phyloP scores from a whole-genome alignment of 2,329 filamentous ascomycete species.

The Aspergillus novoparasiticus region DNA sequence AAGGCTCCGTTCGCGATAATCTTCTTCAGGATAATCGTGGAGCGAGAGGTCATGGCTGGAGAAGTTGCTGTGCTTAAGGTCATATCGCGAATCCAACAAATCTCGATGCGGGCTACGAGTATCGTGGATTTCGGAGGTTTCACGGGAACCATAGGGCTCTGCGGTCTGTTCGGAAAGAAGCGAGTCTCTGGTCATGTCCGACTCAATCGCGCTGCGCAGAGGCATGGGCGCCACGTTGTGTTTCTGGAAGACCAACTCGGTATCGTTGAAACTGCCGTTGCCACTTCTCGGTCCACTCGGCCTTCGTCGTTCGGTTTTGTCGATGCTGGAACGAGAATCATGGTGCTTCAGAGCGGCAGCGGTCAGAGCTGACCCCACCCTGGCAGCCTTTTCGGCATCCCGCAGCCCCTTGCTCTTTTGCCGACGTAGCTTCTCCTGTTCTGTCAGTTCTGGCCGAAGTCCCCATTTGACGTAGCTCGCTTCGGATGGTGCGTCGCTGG shows the following conservation, averaged over 20 bases:
- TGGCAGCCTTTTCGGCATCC: slow-evolving; percentile 58
- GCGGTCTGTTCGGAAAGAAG: slow-evolving; percentile 82
- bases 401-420: slow-evolving; percentile 58
- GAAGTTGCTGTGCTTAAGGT: slow-evolving; percentile 64
- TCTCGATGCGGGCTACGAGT: slow-evolving; percentile 64
- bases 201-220: slow-evolving; percentile 80
- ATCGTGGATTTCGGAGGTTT: slow-evolving; percentile 62
- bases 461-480: slow-evolving; percentile 46
- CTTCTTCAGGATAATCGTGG: slow-evolving; percentile 48
- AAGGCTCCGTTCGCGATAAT: slow-evolving; percentile 43
- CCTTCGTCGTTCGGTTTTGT: slow-evolving; percentile 44
- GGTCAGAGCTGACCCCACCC: slow-evolving; percentile 61
- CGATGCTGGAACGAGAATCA: slow-evolving; percentile 63
- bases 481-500: slow-evolving; percentile 53
- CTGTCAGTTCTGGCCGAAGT: slow-evolving; percentile 50
- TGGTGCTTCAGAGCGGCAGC: slow-evolving; percentile 65
- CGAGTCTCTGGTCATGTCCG: slow-evolving; percentile 84
- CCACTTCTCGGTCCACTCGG: slow-evolving; percentile 35
- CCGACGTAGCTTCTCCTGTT: slow-evolving; percentile 55
- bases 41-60: slow-evolving; percentile 55
- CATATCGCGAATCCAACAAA: slow-evolving; percentile 49
- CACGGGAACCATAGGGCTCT: slow-evolving; percentile 68
- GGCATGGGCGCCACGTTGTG: slow-evolving; percentile 79
- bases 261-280: slow-evolving; percentile 56
- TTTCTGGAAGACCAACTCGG: slow-evolving; percentile 54